These are phyloP conservation scores for Cladophialophora carrionii DNA, from an alignment of 2,329 filamentous ascomycete species.

Conservation along the genomic window DNA sequence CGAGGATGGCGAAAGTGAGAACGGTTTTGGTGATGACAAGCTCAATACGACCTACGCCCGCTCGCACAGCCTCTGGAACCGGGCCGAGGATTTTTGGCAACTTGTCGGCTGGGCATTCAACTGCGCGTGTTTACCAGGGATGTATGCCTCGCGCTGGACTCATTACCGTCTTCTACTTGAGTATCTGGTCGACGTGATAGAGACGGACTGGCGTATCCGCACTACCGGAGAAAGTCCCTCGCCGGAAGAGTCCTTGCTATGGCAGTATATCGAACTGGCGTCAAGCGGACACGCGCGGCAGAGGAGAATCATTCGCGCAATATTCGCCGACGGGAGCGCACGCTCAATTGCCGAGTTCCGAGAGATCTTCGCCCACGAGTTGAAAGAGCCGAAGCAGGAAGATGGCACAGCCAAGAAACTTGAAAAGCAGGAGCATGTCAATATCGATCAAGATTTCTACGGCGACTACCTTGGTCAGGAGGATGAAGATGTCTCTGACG, in stretches of 20 bases:
- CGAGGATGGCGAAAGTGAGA: constrained; percentile 46
- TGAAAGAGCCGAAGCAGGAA: constrained; percentile 43
- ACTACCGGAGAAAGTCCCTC: constrained; percentile 26
- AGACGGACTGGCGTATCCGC: constrained; percentile 49
- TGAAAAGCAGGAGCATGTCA: constrained; percentile 46
- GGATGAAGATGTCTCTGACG: constrained; percentile 44
- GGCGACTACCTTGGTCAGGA: constrained; percentile 50
- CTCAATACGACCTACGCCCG: constrained; percentile 65
- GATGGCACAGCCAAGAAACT: constrained; percentile 45
- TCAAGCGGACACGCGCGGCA: constrained; percentile 43
- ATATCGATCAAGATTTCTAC: constrained; percentile 52
- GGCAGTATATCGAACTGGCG: constrained; percentile 47
- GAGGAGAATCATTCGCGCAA: constrained; percentile 50
- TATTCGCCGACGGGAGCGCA: constrained; percentile 52
- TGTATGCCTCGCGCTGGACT: constrained; percentile 66
- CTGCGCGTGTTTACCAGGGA: constrained; percentile 68
- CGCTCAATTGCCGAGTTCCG: constrained; percentile 49
- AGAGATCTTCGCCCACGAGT: constrained; percentile 51
- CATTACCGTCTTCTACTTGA: constrained; percentile 81
- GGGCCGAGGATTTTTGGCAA: constrained; percentile 87
- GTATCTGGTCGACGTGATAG: constrained; percentile 61
- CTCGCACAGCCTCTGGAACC: constrained; percentile 69
- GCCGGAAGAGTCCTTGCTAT: constrained; percentile 48
- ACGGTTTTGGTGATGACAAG: constrained; percentile 43
- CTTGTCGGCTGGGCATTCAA: constrained; percentile 91